Percentiles rank a stretch among this genome's conserved stretches.
These are phyloP conservation scores for Pseudocercospora eumusae DNA, from an alignment of 2,329 filamentous ascomycete genomes.

Conservation along the genomic window DNA sequence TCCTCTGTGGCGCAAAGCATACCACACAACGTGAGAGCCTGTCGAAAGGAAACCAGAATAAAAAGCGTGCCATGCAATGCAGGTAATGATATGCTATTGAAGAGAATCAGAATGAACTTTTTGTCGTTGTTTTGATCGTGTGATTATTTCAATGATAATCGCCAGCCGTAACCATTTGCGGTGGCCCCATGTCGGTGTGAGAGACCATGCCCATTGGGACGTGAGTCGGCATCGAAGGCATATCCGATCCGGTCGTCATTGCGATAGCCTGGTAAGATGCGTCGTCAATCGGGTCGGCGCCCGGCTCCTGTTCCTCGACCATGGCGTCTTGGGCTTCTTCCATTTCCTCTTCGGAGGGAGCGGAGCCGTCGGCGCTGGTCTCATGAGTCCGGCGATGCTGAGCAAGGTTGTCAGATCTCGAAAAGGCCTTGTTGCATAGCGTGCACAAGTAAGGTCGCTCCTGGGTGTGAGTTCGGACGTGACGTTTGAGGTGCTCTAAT, in stretches of 20 bases:
- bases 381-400: constrained; percentile 89
- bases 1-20: constrained; percentile 18
- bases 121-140: constrained; percentile 6
- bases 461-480: constrained; percentile 98
- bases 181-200: constrained; percentile 45
- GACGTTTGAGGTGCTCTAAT: constrained; percentile 97
- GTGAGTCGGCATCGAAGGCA: constrained; percentile 41
- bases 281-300: constrained; percentile 26
- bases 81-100: constrained; percentile 13
- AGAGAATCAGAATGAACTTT: constrained; percentile 15
- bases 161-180: constrained; percentile 48
- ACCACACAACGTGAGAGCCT: constrained; percentile 8
- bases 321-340: constrained; percentile 87
- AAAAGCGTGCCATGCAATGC: constrained; percentile 19
- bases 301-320: constrained; percentile 67
- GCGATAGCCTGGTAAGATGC: constrained; percentile 34
- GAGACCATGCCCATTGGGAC: constrained; percentile 39
- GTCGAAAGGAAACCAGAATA: constrained; percentile 13
- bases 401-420: constrained; percentile 96
- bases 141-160: constrained; percentile 42
- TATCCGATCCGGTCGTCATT: constrained; percentile 34
- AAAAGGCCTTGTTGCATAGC: constrained; percentile 98
- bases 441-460: constrained; percentile 98
- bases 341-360: constrained; percentile 77
- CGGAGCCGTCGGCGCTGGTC: constrained; percentile 62